These are phyloP conservation scores for Syzygium syzygioides DNA, from an alignment of 441 rosid genomes.

Conservation along the genomic window DNA sequence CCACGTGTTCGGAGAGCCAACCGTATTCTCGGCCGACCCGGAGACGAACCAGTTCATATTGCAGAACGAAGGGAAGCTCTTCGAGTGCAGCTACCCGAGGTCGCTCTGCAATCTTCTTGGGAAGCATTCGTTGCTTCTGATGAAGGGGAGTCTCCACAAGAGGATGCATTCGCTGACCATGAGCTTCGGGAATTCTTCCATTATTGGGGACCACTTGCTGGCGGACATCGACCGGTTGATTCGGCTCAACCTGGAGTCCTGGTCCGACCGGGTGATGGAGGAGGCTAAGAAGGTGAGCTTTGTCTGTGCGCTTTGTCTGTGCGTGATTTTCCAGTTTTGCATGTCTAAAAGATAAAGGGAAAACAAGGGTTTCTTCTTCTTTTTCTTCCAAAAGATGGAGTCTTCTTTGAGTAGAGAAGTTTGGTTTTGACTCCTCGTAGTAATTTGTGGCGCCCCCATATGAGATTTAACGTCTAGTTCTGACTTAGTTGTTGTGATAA, in stretches of 20 bases:
- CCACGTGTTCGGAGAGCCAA: slow-evolving; percentile 88
- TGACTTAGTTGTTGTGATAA: not conserved
- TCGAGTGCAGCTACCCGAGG: slow-evolving; percentile 83
- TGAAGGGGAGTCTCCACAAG: slow-evolving; percentile 85
- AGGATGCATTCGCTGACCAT: slow-evolving; percentile 89
- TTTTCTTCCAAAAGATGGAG: not conserved
- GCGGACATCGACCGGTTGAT: slow-evolving; percentile 86
- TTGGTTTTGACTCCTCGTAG: not conserved
- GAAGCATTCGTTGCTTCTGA: slow-evolving; percentile 71
- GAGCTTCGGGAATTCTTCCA: slow-evolving; percentile 86
- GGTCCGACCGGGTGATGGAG: slow-evolving; percentile 93
- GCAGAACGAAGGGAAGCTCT: slow-evolving; percentile 83
- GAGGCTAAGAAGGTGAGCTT: slow-evolving; percentile 82
- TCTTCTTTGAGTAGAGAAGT: not conserved
- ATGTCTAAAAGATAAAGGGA: not conserved
- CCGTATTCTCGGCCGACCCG: slow-evolving; percentile 88
- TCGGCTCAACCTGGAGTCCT: slow-evolving; percentile 74
- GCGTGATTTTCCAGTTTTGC: not conserved
- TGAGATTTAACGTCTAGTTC: not conserved
- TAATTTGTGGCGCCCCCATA: not conserved
- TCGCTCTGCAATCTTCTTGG: slow-evolving; percentile 89
- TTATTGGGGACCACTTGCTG: slow-evolving; percentile 68
- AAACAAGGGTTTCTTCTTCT: not conserved
- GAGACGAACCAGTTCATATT: slow-evolving; percentile 84
- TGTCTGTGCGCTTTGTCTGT: not conserved